Evolutionary conservation across 108 stramenopile genomes (phyloP).

Genomic region (Pelagomonas calceolata): DNA sequence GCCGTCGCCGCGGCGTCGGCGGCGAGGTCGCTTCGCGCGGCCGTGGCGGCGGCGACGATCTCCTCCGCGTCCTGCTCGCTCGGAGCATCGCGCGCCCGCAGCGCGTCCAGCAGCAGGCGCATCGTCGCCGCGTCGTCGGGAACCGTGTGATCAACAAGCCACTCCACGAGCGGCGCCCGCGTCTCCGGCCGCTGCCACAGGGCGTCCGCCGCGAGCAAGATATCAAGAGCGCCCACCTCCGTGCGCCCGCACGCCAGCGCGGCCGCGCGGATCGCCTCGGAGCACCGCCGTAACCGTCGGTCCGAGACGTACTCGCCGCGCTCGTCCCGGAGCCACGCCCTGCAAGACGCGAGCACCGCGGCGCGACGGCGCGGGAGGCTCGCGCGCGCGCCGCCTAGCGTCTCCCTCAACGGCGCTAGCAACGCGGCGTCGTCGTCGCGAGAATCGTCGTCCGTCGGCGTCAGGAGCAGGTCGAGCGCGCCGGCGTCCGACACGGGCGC

Average conservation of each 20-base stretch:
- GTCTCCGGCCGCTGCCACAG: constrained; percentile 54
- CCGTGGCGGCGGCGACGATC: neutral
- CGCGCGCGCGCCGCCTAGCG: neutral
- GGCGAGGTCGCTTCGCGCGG: neutral
- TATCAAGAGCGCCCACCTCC: constrained; percentile 49
- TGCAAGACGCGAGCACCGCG: constrained; percentile 39
- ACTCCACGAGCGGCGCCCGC: constrained; percentile 35
- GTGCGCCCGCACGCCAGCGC: constrained; percentile 50
- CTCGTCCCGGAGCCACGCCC: constrained; percentile 43
- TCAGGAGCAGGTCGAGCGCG: constrained; percentile 38
- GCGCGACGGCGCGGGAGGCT: constrained; percentile 15
- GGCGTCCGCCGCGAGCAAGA: constrained; percentile 46
- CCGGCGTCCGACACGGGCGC: constrained; percentile 55
- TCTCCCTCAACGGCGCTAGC: constrained; percentile 1
- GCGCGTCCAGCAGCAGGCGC: neutral
- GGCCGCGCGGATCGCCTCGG: constrained; percentile 43
- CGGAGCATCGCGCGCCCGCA: neutral
- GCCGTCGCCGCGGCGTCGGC: neutral
- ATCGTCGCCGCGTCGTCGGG: constrained; percentile 14
- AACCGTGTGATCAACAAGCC: constrained; percentile 51
- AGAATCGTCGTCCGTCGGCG: constrained; percentile 23
- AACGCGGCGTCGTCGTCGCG: constrained; percentile 1
- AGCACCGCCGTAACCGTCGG: constrained; percentile 50
- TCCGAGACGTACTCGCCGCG: constrained; percentile 49
- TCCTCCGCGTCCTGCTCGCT: neutral